Percentiles rank a stretch among this genome's conserved stretches.
Conservation (phyloP, 306 rosid genomes). For the Sindora glabra region DNA sequence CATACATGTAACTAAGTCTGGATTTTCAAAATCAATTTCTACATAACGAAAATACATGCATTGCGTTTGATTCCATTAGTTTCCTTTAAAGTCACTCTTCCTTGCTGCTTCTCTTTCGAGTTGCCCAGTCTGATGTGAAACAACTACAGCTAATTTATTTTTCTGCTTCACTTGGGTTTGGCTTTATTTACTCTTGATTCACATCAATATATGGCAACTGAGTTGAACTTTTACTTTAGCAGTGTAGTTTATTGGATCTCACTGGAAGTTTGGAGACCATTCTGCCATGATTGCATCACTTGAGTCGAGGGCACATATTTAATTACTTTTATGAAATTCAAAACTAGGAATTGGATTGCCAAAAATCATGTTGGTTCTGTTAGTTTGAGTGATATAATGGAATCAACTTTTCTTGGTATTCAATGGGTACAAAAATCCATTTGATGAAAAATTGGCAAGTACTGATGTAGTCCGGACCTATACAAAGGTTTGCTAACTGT, state of each 20-base stretch:
- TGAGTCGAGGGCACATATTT: not conserved
- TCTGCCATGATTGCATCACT: not conserved
- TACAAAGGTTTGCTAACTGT: too few relatives aligned
- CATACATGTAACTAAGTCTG: too few relatives aligned
- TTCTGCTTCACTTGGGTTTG: not conserved
- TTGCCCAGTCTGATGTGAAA: too few relatives aligned
- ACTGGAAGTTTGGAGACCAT: not conserved
- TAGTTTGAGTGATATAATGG: too few relatives aligned
- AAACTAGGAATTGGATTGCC: not conserved
- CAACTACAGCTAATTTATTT: too few relatives aligned
- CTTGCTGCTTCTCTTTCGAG: slow-evolving; percentile 5
- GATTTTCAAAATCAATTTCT: too few relatives aligned
- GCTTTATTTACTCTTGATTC: not conserved
- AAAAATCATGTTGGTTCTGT: not conserved
- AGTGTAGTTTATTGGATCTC: too few relatives aligned
- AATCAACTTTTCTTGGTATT: too few relatives aligned
- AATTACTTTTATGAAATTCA: not conserved
- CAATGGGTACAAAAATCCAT: too few relatives aligned
- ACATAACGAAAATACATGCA: too few relatives aligned
- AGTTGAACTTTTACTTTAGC: not conserved
- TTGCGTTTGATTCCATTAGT: not conserved
- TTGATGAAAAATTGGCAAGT: too few relatives aligned
- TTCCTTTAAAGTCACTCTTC: not conserved
- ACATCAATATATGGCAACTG: not conserved
- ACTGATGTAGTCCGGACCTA: too few relatives aligned